Percentiles rank a stretch among this genome's conserved stretches.
These are phyloP conservation scores for Crithidia expoeki DNA, from an alignment of 208 protist genomes.

Conservation along the genomic window DNA sequence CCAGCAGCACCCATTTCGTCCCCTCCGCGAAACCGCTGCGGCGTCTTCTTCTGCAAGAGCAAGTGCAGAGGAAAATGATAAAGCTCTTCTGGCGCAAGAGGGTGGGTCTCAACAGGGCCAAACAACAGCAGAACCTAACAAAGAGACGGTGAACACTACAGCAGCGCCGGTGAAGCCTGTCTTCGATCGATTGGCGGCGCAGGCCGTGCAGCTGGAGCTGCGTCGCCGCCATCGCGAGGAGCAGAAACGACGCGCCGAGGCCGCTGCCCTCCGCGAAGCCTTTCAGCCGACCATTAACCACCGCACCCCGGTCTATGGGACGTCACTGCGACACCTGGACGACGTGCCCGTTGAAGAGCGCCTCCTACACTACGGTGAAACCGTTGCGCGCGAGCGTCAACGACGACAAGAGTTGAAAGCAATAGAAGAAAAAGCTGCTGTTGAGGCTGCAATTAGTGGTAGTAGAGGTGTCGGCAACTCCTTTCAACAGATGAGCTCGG, in stretches of 20 bases:
- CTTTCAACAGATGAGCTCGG: background rate
- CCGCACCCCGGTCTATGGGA: conserved; percentile 9
- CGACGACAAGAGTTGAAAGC: conserved; percentile 39
- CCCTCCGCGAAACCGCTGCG: background rate
- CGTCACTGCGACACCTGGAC: conserved; percentile 20
- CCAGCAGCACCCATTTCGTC: conserved; percentile 25
- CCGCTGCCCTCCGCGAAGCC: conserved; percentile 30
- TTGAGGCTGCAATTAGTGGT: background rate
- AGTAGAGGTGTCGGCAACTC: background rate
- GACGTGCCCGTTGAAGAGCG: conserved; percentile 74
- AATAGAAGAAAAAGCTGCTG: conserved; percentile 24
- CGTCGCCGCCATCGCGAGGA: conserved; percentile 40
- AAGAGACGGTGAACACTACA: background rate
- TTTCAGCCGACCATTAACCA: conserved; percentile 73
- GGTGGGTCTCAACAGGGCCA: background rate
- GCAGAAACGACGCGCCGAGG: conserved; percentile 49
- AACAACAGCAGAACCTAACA: background rate
- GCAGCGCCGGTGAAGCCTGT: conserved; percentile 28
- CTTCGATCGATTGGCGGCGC: conserved; percentile 60
- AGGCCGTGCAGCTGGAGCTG: conserved; percentile 42
- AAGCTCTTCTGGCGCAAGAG: too few species aligned
- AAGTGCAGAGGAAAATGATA: background rate
- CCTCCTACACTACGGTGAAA: conserved; percentile 76
- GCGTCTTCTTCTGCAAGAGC: too few species aligned
- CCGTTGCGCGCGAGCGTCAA: conserved; percentile 40